Conservation (phyloP, 1,284 basidiomycete genomes). For the Xanthoconium separans region DNA sequence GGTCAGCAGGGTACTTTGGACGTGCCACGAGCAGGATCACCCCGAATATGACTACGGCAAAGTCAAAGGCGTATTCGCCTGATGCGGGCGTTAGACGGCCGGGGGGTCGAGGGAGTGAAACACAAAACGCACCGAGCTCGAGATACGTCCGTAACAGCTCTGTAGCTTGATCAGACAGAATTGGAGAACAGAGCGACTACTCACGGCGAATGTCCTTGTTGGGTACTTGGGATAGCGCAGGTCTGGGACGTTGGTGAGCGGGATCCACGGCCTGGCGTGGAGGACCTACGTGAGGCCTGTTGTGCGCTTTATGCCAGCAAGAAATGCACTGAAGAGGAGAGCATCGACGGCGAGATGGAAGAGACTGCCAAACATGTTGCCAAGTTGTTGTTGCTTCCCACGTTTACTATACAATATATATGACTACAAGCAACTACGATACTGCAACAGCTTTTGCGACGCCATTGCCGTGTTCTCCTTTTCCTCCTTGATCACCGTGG, state of each 20-base stretch:
- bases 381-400: constrained; percentile 11
- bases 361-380: constrained; percentile 56
- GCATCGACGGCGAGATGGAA: constrained; percentile 79
- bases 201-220: constrained; percentile 83
- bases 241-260: constrained; percentile 41
- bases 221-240: constrained; percentile 65
- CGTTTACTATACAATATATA: too few species aligned
- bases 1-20: constrained; percentile 2
- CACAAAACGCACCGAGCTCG: constrained; percentile 59
- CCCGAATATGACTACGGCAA: constrained; percentile 76
- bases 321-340: constrained; percentile 70
- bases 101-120: neutral
- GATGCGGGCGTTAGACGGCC: neutral
- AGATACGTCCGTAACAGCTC: constrained; percentile 73
- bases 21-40: constrained; percentile 42
- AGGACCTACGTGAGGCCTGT: constrained; percentile 75
- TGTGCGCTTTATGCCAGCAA: constrained; percentile 76
- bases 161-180: constrained; percentile 31
- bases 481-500: constrained; percentile 73
- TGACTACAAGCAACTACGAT: constrained; percentile 26
- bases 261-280: neutral
- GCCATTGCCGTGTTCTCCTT: constrained; percentile 58
- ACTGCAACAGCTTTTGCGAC: constrained; percentile 31
- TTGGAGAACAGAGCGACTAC: constrained; percentile 29
- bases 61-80: constrained; percentile 81